Evolutionary conservation across 305 asterid genomes (phyloP).

Genomic region (Ajuga reptans): DNA sequence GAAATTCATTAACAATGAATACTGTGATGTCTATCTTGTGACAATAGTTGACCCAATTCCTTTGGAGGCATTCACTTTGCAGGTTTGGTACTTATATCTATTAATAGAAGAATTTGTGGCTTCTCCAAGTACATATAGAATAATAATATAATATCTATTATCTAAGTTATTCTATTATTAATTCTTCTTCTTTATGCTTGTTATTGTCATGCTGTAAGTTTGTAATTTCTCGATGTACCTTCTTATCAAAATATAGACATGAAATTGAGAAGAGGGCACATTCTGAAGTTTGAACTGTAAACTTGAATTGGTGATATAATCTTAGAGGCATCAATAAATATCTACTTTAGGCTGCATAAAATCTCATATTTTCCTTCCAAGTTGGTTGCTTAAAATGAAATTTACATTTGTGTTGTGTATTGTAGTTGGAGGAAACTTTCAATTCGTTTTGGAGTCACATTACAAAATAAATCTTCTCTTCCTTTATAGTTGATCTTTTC

Average conservation of each 20-base stretch:
- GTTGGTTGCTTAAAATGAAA: neutral
- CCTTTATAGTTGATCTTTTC: neutral
- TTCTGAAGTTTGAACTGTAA: neutral
- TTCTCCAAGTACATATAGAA: neutral
- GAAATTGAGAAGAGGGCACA: neutral
- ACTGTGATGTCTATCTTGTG: conserved; percentile 84
- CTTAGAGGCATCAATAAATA: neutral
- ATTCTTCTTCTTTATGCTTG: neutral
- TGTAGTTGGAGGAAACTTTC: neutral
- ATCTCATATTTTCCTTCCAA: neutral
- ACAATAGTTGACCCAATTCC: conserved; percentile 84
- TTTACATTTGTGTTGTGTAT: neutral
- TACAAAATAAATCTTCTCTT: neutral
- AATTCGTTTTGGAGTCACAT: neutral
- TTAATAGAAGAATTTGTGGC: neutral
- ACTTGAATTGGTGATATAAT: neutral
- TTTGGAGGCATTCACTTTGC: conserved; percentile 88
- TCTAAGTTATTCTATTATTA: too few relatives aligned
- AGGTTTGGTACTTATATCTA: conserved; percentile 43
- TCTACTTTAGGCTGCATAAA: neutral
- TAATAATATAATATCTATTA: too few relatives aligned
- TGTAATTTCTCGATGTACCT: neutral
- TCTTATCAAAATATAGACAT: neutral
- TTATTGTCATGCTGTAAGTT: neutral
- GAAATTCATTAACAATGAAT: conserved; percentile 78